Evolutionary conservation across 495 filamentous ascomycete genomes (phyloP), one percentile per base, ranked within the genome.

Genomic region (Aspergillus funiculosus): DNA sequence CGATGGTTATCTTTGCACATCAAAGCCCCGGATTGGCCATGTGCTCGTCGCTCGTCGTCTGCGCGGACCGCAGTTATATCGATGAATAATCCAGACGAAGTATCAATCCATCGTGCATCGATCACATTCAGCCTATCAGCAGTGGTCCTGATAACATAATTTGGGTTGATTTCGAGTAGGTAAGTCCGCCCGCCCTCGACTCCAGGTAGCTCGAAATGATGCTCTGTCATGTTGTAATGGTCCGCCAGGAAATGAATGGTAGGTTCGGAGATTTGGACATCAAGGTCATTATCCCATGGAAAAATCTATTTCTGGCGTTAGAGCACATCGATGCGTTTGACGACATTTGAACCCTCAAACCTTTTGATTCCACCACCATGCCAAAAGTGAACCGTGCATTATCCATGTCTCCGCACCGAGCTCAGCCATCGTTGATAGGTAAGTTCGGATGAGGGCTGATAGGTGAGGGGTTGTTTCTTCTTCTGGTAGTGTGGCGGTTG

Each of bases 351-450:
- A 25, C 1, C 25, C 24, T 43, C 47, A 34, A 41, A 72, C 73
- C 63, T 73, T 73, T 38, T 71, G 69, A 56, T 80, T 82, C 78
- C 78, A 82, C 73, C 74, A 82, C 78, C 78, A 81, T 17, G 76
- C 72, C 20, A 82, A 60, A 37, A 82, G 66, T 2, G 73, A 73
- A 15, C 78, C 78, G 47, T 82, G 78, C 72, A 81, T 81, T 29
- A 82, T 75, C 78, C 78, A 82, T 27, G 77, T 82, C 52, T 80
- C 75, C 5, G 71, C 73, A 8, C 73, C 74, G 24, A 82, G 61
- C 19, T 72, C 68, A 21, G 62, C 53, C 77, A 81, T 81, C 7
- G 73, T 75, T 3, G 61, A 59, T 7, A 81, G 57, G 42, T 80
- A 81, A 9, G 77, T 75, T 51, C 71, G 73, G 49, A 79, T 68